phyloP scores from a whole-genome alignment of 2,329 filamentous ascomycete genomes.

The Gaeumannomyces sp. region DNA sequence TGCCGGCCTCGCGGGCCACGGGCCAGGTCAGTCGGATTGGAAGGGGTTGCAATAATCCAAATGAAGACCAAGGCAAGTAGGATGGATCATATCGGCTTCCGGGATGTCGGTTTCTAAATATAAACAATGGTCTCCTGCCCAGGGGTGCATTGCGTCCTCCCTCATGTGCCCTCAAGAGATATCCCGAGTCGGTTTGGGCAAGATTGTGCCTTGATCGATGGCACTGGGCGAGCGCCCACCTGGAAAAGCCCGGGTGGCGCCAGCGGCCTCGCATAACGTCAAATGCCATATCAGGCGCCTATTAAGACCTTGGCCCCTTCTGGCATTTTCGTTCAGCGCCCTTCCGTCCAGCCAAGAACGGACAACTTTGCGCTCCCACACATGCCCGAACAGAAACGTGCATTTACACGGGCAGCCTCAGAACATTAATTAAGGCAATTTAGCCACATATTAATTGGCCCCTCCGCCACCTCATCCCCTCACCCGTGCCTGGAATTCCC shows the following conservation, averaged over 20 bases:
- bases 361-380: background rate
- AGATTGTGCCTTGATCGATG: too few relatives aligned
- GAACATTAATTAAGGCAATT: background rate
- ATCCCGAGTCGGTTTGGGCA: too few relatives aligned
- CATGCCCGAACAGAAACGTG: background rate
- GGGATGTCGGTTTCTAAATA: background rate
- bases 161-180: too few relatives aligned
- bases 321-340: background rate
- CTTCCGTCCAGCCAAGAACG: background rate
- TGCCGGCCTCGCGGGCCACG: background rate
- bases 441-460: background rate
- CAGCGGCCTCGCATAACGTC: background rate
- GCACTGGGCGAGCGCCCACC: too few relatives aligned
- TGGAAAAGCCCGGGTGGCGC: background rate
- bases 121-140: background rate
- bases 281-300: background rate
- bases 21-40: background rate
- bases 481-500: background rate
- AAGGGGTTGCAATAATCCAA: background rate
- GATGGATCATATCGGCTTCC: background rate
- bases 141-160: background rate
- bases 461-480: background rate
- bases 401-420: background rate
- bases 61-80: too few relatives aligned
- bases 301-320: background rate